Conservation (phyloP, 306 rosid genomes). For the Rosa persica region DNA sequence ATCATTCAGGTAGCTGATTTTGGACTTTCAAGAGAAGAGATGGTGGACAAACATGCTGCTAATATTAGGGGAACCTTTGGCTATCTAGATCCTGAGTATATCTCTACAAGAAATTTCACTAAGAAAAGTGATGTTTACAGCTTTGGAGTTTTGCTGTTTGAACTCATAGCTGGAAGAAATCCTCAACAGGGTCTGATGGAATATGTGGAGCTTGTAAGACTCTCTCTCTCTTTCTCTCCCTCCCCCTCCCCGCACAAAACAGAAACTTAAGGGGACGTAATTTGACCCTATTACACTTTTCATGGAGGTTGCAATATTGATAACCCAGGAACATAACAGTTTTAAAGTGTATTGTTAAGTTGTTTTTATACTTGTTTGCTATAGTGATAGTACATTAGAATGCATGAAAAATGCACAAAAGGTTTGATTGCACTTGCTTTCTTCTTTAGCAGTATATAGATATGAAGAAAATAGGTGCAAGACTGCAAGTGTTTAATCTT, state of each 20-base stretch:
- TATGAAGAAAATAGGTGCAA: neutral
- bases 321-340: neutral
- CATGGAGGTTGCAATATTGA: neutral
- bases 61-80: constrained; percentile 86
- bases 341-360: neutral
- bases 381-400: neutral
- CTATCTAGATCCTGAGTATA: constrained; percentile 92
- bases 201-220: constrained; percentile 88
- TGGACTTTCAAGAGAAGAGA: constrained; percentile 97
- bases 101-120: constrained; percentile 83
- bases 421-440: neutral
- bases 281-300: neutral
- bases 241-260: neutral
- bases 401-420: neutral
- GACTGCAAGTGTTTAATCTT: neutral
- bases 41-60: constrained; percentile 80
- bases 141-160: constrained; percentile 91
- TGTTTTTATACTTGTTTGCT: neutral
- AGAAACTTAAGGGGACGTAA: neutral
- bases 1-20: constrained; percentile 88
- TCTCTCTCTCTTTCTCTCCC: constrained; percentile 32
- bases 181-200: constrained; percentile 99
- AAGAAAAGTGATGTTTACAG: constrained; percentile 99
- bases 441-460: neutral
- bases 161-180: constrained; percentile 88